Base-by-base conservation (phyloP, 2,329 filamentous ascomycete species). In the Stemphylium vesicarium region DNA sequence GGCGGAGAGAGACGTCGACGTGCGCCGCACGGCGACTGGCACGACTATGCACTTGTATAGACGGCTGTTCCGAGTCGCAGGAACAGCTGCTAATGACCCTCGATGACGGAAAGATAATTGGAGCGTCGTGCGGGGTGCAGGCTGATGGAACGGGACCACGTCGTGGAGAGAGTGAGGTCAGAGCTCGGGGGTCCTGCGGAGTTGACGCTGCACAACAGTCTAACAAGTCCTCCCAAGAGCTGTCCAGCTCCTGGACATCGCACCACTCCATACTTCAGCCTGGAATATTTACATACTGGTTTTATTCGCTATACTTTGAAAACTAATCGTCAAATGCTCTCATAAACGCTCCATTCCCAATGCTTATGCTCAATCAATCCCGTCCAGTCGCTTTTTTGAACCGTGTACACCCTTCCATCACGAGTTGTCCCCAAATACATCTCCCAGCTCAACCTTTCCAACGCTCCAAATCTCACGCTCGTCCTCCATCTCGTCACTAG, bases 401-500 rank as follows among this genome's bases (percentile, higher is more conserved):
- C 44, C 48, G 18, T 35, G 6, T 32, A 38, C 18, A 31, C 45
- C 15, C 5, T 42, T 15, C 40, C 6, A 26, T 51, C 16, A 31
- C 42, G 55, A 62, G 29, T 59, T 50, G 11, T 66, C 63, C 3
- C 59, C 66, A 65, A 72, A 72, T 8, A 72, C 69, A 56, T 91
- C 90, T 8, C 85, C 89, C 41, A 93, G 79, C 73, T 98, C 94
- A 44, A 96, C 87, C 77, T 89, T 93, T 5, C 95, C 95, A 44
- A 99, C 89, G 73, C 91, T 95, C 93, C 92, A 96, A 59, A 99
- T 88, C 80, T 99, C 95, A 76, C 86, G 89, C 80, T 97, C 92
- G 77, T 99, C 95, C 71, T 99, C 95, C 29, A 87, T 80, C 79
- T 99, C 95, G 75, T 99, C 95, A 71, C 91, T 92, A 31, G 89